Evolutionary conservation across 306 rosid genomes (phyloP), one percentile per base, ranked within the genome.

Genomic region (Quercus cerris): DNA sequence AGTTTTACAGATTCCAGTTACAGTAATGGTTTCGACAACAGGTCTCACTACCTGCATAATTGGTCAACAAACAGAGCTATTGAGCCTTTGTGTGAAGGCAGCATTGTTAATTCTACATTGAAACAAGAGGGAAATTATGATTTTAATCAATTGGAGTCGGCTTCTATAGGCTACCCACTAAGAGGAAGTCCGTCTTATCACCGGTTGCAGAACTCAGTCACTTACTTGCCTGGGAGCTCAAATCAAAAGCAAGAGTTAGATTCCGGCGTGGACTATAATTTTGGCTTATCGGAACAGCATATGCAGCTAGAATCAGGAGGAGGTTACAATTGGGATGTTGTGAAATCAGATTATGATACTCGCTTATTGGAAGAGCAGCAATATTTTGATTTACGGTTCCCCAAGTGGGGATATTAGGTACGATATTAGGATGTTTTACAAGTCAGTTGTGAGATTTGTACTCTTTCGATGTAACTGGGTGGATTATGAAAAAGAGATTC

Each of bases 261-360:
- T 30, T 41, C 44, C 11, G 89, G 82, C 31, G 71, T 57, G 17
- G 73, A 81, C 72, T 95, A 90, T 84, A 90, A 90, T 78, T 87
- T 83, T 28, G 91, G 92, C 59, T 86, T 81, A 52, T 73, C 67
- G 28, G 96, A 95, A 82, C 97, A 91, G 81, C 74, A 83, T 1
- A 20, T 4, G 18, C 31, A 22, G 18, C 25, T 14, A 23, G 33
- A 23, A 20, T 59, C 23, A 58, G 64, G 25, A 22, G 30, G 31
- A 12, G 15, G 5, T 8, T 4, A 58, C 64, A 22, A 58, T 58
- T 20, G 11, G 33, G 49, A 66, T 46, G 12, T 49, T 3, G 14
- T 3, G 54, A 49, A 13, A 11, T 49, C 54, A 49, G 54, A 49
- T 11, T 12, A 12, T 11, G 54, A 49, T 49, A 49, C 12, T 49